Conservation (phyloP, 2,329 filamentous ascomycete genomes). For the Gnomoniopsis sp. region DNA sequence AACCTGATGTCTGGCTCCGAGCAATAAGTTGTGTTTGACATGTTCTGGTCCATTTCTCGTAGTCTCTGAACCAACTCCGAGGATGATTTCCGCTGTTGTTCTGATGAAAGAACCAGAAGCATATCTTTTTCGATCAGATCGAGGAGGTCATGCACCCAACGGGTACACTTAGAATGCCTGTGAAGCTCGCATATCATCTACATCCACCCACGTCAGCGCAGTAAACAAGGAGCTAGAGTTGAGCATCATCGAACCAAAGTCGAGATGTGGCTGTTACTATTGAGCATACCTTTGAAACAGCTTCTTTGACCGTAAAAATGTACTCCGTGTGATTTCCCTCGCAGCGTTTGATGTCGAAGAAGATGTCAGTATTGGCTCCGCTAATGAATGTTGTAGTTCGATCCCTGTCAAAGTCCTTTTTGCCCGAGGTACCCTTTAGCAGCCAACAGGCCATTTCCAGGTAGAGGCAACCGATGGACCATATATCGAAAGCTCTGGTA, state of each 20-base stretch:
- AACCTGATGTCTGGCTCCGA: neutral
- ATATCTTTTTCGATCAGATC: neutral
- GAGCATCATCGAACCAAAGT: too few species aligned
- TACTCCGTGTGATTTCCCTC: accelerated
- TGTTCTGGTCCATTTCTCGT: neutral
- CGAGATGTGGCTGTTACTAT: too few species aligned
- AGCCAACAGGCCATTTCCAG: conserved; percentile 28
- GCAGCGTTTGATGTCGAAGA: conserved; percentile 1
- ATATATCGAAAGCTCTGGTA: conserved; percentile 23
- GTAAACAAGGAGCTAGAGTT: too few species aligned
- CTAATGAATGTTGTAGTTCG: conserved; percentile 3
- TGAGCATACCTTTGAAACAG: neutral
- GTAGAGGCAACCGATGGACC: conserved; percentile 28
- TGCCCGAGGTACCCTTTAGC: conserved; percentile 11
- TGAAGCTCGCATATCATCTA: conserved; percentile 8
- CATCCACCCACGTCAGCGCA: too few species aligned
- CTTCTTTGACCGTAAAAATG: conserved; percentile 5
- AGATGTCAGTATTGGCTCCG: neutral
- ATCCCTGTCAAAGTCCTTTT: neutral
- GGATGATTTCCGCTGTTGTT: neutral
- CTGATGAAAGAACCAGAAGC: neutral
- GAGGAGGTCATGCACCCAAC: neutral
- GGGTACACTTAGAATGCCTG: neutral
- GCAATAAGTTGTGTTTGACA: neutral
- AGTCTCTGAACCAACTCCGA: neutral